Evolutionary conservation across 1,284 basidiomycete genomes (phyloP).

Genomic region (Coniferiporia sulphurascens): DNA sequence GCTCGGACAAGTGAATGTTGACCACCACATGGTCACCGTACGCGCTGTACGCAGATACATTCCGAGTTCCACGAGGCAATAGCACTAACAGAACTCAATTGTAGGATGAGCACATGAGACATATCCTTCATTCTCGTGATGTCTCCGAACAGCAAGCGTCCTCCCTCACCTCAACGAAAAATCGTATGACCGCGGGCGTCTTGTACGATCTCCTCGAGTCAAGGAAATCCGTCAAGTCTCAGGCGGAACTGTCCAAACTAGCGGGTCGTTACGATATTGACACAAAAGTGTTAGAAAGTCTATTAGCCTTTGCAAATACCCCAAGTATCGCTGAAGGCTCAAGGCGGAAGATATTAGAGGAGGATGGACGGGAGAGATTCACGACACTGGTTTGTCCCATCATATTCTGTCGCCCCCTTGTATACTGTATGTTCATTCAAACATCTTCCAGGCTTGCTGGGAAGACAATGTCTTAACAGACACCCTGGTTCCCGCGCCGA

Average conservation of each 20-base stretch:
- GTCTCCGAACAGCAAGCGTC: slow-evolving; percentile 42
- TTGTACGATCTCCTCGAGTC: slow-evolving; percentile 62
- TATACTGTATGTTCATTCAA: background rate
- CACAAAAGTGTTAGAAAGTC: slow-evolving; percentile 44
- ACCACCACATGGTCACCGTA: slow-evolving; percentile 55
- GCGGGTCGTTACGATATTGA: slow-evolving; percentile 58
- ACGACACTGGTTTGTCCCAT: slow-evolving; percentile 52
- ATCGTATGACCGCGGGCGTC: slow-evolving; percentile 53
- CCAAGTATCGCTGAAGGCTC: slow-evolving; percentile 58
- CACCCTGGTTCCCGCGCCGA: background rate
- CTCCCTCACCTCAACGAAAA: slow-evolving; percentile 31
- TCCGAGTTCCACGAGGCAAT: background rate
- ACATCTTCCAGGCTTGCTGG: slow-evolving; percentile 4
- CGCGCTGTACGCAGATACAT: slow-evolving; percentile 41
- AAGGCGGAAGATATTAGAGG: slow-evolving; percentile 41
- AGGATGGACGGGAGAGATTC: slow-evolving; percentile 56
- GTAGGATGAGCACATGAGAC: slow-evolving; percentile 30
- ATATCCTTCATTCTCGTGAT: slow-evolving; percentile 46
- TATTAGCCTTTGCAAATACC: slow-evolving; percentile 64
- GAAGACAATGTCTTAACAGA: background rate
- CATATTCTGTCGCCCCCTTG: background rate
- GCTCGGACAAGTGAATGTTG: slow-evolving; percentile 71
- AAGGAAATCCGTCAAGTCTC: slow-evolving; percentile 48
- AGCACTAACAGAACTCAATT: background rate
- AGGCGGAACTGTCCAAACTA: slow-evolving; percentile 43